These are phyloP conservation scores for Psophocarpus tetragonolobus DNA, from an alignment of 306 rosid genomes.

Conservation along the genomic window DNA sequence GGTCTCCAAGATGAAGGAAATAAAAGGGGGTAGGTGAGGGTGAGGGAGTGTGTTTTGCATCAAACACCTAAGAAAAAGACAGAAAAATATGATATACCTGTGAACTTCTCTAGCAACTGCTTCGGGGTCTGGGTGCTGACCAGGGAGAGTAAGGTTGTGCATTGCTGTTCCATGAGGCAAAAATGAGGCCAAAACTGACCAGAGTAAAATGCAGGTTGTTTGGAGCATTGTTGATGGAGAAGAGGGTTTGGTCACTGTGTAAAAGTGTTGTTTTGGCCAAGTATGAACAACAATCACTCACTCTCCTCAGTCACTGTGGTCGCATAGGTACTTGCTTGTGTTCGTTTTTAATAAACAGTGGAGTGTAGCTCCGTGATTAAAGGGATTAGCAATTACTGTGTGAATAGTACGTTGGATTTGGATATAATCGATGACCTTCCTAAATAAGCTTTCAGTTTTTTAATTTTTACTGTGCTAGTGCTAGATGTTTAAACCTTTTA, in stretches of 20 bases:
- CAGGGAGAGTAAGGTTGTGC: conserved; percentile 77
- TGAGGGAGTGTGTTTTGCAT: background rate
- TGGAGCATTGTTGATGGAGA: conserved; percentile 52
- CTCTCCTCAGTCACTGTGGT: conserved; percentile 8
- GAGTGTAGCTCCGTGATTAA: conserved; percentile 23
- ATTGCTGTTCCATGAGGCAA: conserved; percentile 35
- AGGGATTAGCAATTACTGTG: background rate
- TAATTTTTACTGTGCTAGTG: background rate
- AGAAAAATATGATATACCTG: conserved; percentile 41
- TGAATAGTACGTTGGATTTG: background rate
- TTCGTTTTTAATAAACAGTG: conserved; percentile 1
- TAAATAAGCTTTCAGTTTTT: background rate
- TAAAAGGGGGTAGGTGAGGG: background rate
- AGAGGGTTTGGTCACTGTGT: background rate
- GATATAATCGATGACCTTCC: background rate
- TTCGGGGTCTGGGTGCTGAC: conserved; percentile 84
- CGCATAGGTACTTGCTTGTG: background rate
- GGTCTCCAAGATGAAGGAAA: background rate
- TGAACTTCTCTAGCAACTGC: conserved; percentile 69
- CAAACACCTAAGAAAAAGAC: background rate
- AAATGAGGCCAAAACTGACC: conserved; percentile 44
- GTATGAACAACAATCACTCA: background rate
- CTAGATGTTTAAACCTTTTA: conserved; percentile 11
- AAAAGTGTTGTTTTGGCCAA: background rate
- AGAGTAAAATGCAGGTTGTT: conserved; percentile 56